Percentiles rank a stretch among this genome's conserved stretches.
These are phyloP conservation scores for Parastagonospora avenae DNA, from an alignment of 2,329 filamentous ascomycete genomes.

Conservation along the genomic window DNA sequence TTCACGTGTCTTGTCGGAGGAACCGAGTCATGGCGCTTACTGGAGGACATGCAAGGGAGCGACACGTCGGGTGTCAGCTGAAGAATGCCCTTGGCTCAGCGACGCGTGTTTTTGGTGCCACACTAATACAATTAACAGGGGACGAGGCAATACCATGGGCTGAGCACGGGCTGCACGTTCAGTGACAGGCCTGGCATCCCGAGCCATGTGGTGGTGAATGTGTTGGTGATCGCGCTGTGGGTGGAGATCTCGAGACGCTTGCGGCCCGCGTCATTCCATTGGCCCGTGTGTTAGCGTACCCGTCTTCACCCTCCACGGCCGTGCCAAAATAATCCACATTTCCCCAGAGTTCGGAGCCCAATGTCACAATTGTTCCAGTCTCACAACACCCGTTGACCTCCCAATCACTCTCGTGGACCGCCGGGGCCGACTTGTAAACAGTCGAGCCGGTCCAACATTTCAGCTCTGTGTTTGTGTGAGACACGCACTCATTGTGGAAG, in stretches of 20 bases:
- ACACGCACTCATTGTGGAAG: slow-evolving; percentile 14
- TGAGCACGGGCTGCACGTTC: not conserved
- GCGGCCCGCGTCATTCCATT: slow-evolving; percentile 8
- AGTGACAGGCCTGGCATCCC: not conserved
- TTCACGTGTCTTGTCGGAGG: too few relatives aligned
- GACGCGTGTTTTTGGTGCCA: not conserved
- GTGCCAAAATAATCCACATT: slow-evolving; percentile 18
- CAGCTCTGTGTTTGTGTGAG: slow-evolving; percentile 5
- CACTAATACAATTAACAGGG: not conserved
- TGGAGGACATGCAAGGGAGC: too few relatives aligned
- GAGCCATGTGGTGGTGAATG: not conserved
- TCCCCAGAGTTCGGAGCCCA: slow-evolving; percentile 9
- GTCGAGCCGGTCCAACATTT: not conserved
- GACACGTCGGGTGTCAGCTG: too few relatives aligned
- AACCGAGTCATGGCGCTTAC: too few relatives aligned
- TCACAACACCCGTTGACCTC: too few relatives aligned
- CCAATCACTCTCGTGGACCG: not conserved
- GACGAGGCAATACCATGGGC: not conserved
- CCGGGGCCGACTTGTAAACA: not conserved
- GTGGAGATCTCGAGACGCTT: not conserved
- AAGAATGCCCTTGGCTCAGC: not conserved
- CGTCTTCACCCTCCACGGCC: not conserved
- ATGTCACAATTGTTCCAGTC: slow-evolving; percentile 9
- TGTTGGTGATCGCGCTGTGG: not conserved
- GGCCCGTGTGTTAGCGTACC: slow-evolving; percentile 12